These are phyloP conservation scores for Eragrostis curvula DNA, from an alignment of 176 grass and related monocot genomes.

Conservation along the genomic window DNA sequence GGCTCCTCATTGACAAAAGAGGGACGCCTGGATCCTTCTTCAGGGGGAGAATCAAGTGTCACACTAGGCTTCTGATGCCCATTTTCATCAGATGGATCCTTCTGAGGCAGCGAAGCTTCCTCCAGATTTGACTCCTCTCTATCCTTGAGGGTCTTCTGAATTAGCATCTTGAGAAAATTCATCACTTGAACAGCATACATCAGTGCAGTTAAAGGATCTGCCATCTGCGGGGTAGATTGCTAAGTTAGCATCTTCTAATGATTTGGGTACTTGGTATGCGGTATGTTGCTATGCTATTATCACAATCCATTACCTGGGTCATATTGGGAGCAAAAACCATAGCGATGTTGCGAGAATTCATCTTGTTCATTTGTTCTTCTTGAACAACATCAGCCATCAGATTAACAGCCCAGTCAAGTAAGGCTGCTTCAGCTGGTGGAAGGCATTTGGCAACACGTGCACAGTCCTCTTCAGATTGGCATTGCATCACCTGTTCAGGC, in stretches of 20 bases:
- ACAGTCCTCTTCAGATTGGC: constrained; percentile 73
- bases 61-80: constrained; percentile 66
- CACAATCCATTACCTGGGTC: constrained; percentile 58
- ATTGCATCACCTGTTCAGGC: constrained; percentile 78
- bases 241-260: constrained; percentile 18
- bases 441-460: constrained; percentile 56
- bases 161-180: constrained; percentile 83
- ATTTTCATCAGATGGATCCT: constrained; percentile 70
- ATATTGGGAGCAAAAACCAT: constrained; percentile 86
- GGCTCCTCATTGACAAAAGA: constrained; percentile 59
- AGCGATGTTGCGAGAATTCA: constrained; percentile 75
- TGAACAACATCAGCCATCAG: constrained; percentile 82
- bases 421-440: constrained; percentile 58
- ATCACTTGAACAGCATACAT: constrained; percentile 89
- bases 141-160: constrained; percentile 67
- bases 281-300: neutral
- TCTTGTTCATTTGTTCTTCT: constrained; percentile 76
- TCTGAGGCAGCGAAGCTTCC: constrained; percentile 44
- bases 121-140: constrained; percentile 66
- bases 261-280: neutral
- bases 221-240: constrained; percentile 48
- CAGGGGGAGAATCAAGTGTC: constrained; percentile 36
- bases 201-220: constrained; percentile 76
- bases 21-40: constrained; percentile 45
- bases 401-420: constrained; percentile 76